Percentiles rank a stretch among this genome's conserved stretches.
Conservation (phyloP, 345 rosid genomes). For the Salix koriyanagi region DNA sequence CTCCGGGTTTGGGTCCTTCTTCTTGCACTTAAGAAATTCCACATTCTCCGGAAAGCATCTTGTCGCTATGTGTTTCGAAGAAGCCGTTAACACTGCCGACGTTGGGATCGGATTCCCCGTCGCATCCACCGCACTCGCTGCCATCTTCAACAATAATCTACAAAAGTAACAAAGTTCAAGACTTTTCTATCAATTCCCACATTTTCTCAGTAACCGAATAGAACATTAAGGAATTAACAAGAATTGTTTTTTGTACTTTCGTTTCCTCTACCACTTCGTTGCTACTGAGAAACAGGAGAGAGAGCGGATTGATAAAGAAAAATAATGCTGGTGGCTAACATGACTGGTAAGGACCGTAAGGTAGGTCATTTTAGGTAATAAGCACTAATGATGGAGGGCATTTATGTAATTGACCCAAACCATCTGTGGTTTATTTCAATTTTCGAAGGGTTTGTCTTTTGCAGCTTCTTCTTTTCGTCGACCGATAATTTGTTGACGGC, state of each 20-base stretch:
- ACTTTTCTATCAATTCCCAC: not conserved
- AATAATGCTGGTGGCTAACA: not conserved
- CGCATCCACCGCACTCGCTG: conserved; percentile 68
- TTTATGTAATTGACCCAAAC: not conserved
- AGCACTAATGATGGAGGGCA: not conserved
- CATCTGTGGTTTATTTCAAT: not conserved
- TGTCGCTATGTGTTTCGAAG: conserved; percentile 74
- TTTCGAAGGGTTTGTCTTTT: not conserved
- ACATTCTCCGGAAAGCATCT: conserved; percentile 74
- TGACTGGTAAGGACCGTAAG: not conserved
- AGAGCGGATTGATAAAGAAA: too few relatives aligned
- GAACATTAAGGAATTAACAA: not conserved
- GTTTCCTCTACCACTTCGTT: not conserved
- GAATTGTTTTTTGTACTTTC: not conserved
- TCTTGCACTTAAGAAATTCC: conserved; percentile 90
- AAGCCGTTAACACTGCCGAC: conserved; percentile 79
- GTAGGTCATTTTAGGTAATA: not conserved
- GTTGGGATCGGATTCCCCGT: conserved; percentile 87
- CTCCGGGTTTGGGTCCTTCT: conserved; percentile 97
- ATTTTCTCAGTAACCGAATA: conserved; percentile 13
- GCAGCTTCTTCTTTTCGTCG: too few relatives aligned
- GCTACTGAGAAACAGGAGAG: not conserved
- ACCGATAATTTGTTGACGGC: not conserved
- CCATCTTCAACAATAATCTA: conserved; percentile 26
- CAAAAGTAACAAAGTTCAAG: not conserved